Conservation (phyloP, 176 grass and related monocot genomes). For the Musa schizocarpa region DNA sequence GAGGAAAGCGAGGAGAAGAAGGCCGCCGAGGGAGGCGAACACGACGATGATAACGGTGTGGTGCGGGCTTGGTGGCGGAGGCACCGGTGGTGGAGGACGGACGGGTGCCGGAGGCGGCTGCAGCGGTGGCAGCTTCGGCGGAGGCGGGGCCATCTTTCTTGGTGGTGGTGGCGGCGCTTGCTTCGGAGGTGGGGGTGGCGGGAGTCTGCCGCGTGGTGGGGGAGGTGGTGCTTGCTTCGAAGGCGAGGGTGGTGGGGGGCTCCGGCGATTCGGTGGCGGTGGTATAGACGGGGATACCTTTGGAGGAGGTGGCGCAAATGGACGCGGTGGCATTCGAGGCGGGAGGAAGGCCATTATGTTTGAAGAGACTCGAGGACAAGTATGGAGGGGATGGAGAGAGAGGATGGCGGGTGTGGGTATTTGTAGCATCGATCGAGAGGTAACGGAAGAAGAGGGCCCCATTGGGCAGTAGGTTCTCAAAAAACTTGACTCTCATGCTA, state of each 20-base stretch:
- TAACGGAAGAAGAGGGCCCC: neutral
- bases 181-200: neutral
- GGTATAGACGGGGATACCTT: neutral
- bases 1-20: slow-evolving; percentile 57
- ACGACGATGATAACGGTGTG: slow-evolving; percentile 65
- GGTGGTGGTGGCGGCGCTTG: neutral
- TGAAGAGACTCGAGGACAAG: neutral
- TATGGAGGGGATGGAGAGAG: slow-evolving; percentile 16
- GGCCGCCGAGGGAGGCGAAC: slow-evolving; percentile 46
- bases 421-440: slow-evolving; percentile 4
- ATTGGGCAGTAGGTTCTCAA: neutral
- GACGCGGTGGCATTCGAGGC: neutral
- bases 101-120: slow-evolving; percentile 11
- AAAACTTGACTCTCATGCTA: slow-evolving; percentile 63
- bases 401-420: slow-evolving; percentile 22
- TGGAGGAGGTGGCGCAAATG: slow-evolving; percentile 1
- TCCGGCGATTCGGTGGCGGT: slow-evolving; percentile 21
- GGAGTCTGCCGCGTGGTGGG: slow-evolving; percentile 3
- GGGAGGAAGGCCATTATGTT: slow-evolving; percentile 2
- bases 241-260: slow-evolving; percentile 22
- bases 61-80: slow-evolving; percentile 35
- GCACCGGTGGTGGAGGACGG: neutral
- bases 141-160: neutral
- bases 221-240: slow-evolving; percentile 13
- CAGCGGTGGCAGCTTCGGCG: neutral